These are phyloP conservation scores for Syzygium aqueum DNA, from an alignment of 345 rosid genomes.

Conservation along the genomic window DNA sequence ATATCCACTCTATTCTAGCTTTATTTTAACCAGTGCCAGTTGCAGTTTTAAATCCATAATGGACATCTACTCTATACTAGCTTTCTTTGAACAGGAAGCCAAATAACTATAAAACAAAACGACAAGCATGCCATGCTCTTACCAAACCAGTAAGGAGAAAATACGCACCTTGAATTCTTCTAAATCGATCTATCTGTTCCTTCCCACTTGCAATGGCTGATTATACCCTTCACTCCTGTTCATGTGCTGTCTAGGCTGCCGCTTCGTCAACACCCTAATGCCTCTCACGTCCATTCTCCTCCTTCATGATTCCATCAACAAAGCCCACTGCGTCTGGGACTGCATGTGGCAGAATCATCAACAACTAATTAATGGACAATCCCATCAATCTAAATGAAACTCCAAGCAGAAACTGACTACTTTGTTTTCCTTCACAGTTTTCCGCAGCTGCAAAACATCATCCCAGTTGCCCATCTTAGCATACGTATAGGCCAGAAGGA, in stretches of 20 bases:
- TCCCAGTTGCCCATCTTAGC: constrained; percentile 20
- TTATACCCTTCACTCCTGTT: constrained; percentile 84
- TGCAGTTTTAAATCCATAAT: not conserved
- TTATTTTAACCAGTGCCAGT: not conserved
- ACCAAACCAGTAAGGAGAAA: not conserved
- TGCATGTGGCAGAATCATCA: not conserved
- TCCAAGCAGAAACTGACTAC: constrained; percentile 7
- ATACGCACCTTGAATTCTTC: not conserved
- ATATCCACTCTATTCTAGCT: not conserved
- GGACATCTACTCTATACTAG: not conserved
- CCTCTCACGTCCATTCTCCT: constrained; percentile 51
- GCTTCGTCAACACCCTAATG: constrained; percentile 59
- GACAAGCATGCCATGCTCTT: not conserved
- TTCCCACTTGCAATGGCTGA: constrained; percentile 53
- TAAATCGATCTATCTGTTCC: constrained; percentile 31
- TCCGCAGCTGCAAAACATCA: constrained; percentile 11
- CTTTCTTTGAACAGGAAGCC: not conserved
- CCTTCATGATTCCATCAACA: not conserved
- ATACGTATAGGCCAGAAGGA: constrained; percentile 14
- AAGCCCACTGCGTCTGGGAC: not conserved
- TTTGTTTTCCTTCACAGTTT: constrained; percentile 9
- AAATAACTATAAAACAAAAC: not conserved
- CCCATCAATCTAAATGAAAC: constrained; percentile 20
- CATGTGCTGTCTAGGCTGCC: constrained; percentile 87
- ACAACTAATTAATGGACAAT: not conserved